Conservation (phyloP, 805 yeast genomes). For the Lipomyces orientalis region DNA sequence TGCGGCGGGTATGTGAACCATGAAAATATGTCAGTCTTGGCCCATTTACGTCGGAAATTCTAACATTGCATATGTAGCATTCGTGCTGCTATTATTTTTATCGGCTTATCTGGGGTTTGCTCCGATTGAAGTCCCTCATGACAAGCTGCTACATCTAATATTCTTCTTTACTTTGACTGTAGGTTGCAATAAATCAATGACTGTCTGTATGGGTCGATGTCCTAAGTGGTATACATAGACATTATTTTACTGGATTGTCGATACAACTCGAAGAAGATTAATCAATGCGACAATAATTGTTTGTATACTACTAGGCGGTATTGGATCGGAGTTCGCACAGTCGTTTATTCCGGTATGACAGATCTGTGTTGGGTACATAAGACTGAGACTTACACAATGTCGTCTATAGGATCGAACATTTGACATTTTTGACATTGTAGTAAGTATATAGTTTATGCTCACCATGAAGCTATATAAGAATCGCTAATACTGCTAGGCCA, state of each 20-base stretch:
- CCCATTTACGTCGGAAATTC: neutral
- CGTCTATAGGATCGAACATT: conserved; percentile 44
- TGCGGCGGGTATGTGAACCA: conserved; percentile 39
- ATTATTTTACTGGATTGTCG: conserved; percentile 52
- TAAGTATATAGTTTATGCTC: conserved; percentile 31
- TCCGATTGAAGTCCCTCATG: conserved; percentile 48
- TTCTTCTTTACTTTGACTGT: conserved; percentile 48
- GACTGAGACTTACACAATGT: neutral
- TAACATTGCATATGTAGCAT: conserved; percentile 33
- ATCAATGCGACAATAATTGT: conserved; percentile 46
- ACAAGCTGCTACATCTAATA: conserved; percentile 48
- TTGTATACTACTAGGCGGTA: conserved; percentile 47
- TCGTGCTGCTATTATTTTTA: conserved; percentile 35
- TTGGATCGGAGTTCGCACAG: conserved; percentile 51
- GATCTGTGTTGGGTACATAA: neutral
- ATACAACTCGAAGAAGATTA: conserved; percentile 47
- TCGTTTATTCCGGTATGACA: conserved; percentile 41
- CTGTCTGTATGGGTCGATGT: too few relatives aligned
- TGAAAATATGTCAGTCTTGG: neutral
- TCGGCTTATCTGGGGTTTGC: conserved; percentile 45
- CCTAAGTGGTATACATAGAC: conserved; percentile 27
- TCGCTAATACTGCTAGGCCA: conserved; percentile 38
- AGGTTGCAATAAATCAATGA: neutral
- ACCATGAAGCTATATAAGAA: neutral
- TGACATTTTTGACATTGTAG: conserved; percentile 48